These are phyloP conservation scores for Fraxinus ornus DNA, from an alignment of 305 asterid species.

Conservation along the genomic window DNA sequence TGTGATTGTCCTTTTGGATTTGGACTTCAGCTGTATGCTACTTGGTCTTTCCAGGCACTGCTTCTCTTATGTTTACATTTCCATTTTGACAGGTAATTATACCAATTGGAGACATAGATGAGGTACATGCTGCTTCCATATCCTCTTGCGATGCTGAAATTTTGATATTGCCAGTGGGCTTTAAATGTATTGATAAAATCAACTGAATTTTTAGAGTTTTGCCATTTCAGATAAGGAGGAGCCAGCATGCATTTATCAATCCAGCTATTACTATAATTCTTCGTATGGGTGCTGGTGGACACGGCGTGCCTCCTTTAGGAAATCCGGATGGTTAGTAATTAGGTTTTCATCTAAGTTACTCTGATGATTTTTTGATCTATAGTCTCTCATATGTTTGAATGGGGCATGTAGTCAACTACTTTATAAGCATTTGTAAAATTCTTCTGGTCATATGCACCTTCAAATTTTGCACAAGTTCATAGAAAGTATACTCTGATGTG, in stretches of 20 bases:
- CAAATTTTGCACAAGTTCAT: not conserved
- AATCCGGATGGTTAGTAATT: conserved; percentile 88
- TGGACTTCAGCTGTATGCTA: not conserved
- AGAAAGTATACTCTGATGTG: conserved; percentile 2
- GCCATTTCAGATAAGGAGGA: conserved; percentile 67
- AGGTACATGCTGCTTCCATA: conserved; percentile 49
- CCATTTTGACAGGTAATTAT: conserved; percentile 67
- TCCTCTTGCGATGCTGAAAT: conserved; percentile 18
- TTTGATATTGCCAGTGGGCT: conserved; percentile 19
- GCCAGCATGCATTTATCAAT: conserved; percentile 93
- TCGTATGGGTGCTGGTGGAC: conserved; percentile 98
- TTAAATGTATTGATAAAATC: conserved; percentile 23
- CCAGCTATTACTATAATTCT: conserved; percentile 94
- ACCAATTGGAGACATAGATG: conserved; percentile 88
- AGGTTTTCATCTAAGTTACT: conserved; percentile 4
- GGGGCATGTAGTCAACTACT: conserved; percentile 8
- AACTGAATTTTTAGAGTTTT: conserved; percentile 19
- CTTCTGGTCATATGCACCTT: not conserved
- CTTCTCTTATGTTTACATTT: conserved; percentile 26
- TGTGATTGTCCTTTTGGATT: conserved; percentile 15
- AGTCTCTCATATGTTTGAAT: conserved; percentile 4
- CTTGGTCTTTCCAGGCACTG: conserved; percentile 13
- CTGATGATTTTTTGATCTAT: conserved; percentile 6
- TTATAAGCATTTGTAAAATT: not conserved
- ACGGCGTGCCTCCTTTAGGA: conserved; percentile 98